Conservation (phyloP, 169 alveolate species). For the Toxoplasma gondii region DNA sequence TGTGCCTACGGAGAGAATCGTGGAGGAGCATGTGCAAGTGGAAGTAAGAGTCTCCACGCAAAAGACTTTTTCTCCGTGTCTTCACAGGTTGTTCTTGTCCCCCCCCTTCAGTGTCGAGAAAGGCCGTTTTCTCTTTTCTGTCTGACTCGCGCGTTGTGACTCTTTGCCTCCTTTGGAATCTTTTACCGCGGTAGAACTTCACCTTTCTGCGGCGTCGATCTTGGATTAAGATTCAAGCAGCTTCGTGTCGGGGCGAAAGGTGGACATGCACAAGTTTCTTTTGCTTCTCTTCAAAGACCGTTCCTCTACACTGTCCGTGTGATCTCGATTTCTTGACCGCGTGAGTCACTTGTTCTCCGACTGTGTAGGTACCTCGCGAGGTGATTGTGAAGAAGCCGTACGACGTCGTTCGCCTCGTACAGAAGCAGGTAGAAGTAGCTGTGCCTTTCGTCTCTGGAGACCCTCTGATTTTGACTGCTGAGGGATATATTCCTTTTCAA, state of each 20-base stretch:
- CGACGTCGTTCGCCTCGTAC: slow-evolving; percentile 31
- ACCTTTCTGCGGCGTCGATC: too few species aligned
- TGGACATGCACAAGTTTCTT: too few species aligned
- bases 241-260: too few species aligned
- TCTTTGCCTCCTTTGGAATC: background rate
- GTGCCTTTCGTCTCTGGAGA: slow-evolving; percentile 36
- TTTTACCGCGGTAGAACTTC: too few species aligned
- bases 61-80: background rate
- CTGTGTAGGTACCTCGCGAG: slow-evolving; percentile 41
- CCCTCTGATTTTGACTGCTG: slow-evolving; percentile 36
- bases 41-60: background rate
- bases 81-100: background rate
- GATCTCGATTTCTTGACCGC: too few species aligned
- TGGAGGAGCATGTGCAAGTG: slow-evolving; percentile 41
- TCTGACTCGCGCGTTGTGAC: background rate
- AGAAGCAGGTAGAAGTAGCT: slow-evolving; percentile 39
- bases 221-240: too few species aligned
- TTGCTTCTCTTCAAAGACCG: background rate
- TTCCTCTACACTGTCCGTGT: background rate
- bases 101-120: background rate
- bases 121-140: background rate
- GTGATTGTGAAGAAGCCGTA: slow-evolving; percentile 15
- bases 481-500: slow-evolving; percentile 20
- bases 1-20: slow-evolving; percentile 37
- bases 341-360: too few species aligned